Evolutionary conservation across 2,329 filamentous ascomycete species (phyloP).

Genomic region (Aspergillus sergii): DNA sequence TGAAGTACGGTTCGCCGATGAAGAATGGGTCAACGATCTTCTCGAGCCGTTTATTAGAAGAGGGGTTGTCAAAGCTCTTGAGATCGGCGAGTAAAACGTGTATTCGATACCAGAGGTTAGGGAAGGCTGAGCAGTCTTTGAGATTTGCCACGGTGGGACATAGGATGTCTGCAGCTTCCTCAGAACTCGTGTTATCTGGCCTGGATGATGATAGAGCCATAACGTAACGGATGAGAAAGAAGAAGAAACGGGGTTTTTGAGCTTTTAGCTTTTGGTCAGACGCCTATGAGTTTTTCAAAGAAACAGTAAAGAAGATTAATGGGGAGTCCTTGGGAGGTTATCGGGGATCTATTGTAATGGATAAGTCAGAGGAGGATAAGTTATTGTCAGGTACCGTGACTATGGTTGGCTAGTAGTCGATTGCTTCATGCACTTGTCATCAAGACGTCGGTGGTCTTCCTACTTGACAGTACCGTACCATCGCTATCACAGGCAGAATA

Average conservation of each 20-base stretch:
- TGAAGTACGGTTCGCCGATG: slow-evolving; percentile 28
- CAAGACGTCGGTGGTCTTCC: background rate
- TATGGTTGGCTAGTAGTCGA: background rate
- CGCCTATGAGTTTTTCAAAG: background rate
- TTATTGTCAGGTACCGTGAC: too few species aligned
- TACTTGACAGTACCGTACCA: background rate
- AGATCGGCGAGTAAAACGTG: slow-evolving; percentile 29
- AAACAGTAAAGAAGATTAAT: background rate
- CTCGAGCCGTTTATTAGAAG: slow-evolving; percentile 21
- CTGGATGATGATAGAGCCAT: background rate
- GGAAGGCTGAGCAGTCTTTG: background rate
- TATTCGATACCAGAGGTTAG: slow-evolving; percentile 25
- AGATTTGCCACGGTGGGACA: background rate
- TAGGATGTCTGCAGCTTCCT: background rate
- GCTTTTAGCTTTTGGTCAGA: background rate
- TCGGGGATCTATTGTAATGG: too few species aligned
- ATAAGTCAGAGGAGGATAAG: too few species aligned
- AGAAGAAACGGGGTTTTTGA: background rate
- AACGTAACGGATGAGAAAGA: too few species aligned
- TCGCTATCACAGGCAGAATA: background rate
- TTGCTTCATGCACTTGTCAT: background rate
- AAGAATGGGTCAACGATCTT: slow-evolving; percentile 23
- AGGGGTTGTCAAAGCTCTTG: slow-evolving; percentile 17
- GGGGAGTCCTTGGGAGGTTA: too few species aligned
- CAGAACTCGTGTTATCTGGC: rapidly evolving